Evolutionary conservation across 108 stramenopile genomes (phyloP).

Genomic region (Bacterosira constricta): DNA sequence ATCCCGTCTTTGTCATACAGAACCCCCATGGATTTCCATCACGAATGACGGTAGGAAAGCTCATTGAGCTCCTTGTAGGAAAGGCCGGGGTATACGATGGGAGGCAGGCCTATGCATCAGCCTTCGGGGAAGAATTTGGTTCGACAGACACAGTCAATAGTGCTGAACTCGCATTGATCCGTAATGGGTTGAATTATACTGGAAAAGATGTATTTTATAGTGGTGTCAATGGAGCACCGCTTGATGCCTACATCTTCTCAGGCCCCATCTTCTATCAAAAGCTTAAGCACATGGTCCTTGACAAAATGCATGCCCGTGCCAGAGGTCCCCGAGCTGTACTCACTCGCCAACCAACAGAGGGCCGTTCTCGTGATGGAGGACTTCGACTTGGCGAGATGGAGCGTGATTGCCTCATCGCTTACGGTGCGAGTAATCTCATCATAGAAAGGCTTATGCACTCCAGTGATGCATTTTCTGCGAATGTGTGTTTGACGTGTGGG

Average conservation of each 20-base stretch:
- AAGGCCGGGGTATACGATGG: constrained; percentile 95
- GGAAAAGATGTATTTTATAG: constrained; percentile 97
- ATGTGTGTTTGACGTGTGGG: constrained; percentile 95
- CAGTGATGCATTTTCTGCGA: constrained; percentile 97
- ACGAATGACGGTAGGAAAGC: constrained; percentile 99
- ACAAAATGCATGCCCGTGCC: constrained; percentile 99
- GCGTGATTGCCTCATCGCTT: constrained; percentile 99
- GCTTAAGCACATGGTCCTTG: constrained; percentile 99
- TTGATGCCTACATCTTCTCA: constrained; percentile 94
- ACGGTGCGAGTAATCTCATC: constrained; percentile 98
- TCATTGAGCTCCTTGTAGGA: constrained; percentile 96
- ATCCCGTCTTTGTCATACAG: constrained; percentile 1
- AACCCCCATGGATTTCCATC: constrained; percentile 99
- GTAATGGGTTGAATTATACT: constrained; percentile 94
- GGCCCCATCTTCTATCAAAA: constrained; percentile 99
- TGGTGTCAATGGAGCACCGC: constrained; percentile 93
- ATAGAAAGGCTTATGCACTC: constrained; percentile 99
- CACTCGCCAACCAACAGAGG: constrained; percentile 99
- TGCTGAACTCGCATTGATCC: constrained; percentile 87
- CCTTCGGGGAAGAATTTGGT: constrained; percentile 97
- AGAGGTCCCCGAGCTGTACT: constrained; percentile 97
- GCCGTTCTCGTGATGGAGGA: constrained; percentile 97
- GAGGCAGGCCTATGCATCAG: constrained; percentile 94
- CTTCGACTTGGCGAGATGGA: constrained; percentile 98
- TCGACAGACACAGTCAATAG: constrained; percentile 90